These are phyloP conservation scores for Stephanocyclus meneghinianus DNA, from an alignment of 352 stramenopile genomes.

Conservation along the genomic window DNA sequence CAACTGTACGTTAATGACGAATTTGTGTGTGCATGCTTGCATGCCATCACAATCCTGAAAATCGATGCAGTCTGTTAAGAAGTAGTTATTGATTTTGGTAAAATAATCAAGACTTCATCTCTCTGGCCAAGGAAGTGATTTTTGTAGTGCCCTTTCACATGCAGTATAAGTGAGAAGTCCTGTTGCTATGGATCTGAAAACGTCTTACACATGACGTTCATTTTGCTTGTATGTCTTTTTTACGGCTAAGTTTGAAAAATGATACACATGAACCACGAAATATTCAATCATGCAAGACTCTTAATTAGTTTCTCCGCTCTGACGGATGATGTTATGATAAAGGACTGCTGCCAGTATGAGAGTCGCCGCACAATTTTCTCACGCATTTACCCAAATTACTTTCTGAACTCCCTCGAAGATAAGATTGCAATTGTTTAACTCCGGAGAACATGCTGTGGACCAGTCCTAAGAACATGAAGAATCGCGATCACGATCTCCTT, in stretches of 20 bases:
- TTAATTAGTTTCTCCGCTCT: too few species aligned
- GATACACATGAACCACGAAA: not conserved
- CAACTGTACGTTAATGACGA: constrained; percentile 27
- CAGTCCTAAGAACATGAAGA: constrained; percentile 10
- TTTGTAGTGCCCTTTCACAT: not conserved
- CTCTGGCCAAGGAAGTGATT: too few species aligned
- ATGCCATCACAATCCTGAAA: constrained; percentile 9
- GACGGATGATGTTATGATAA: too few species aligned
- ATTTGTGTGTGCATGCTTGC: constrained; percentile 7
- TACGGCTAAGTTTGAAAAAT: not conserved
- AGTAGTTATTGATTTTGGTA: not conserved
- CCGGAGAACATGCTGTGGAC: not conserved
- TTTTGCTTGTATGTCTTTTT: not conserved
- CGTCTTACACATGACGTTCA: not conserved
- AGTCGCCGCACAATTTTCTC: not conserved
- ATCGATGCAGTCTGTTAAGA: not conserved
- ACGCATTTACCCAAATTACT: too few species aligned
- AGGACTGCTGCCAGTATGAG: too few species aligned
- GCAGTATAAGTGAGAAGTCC: not conserved
- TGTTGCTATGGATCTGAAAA: not conserved
- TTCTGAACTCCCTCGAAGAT: too few species aligned
- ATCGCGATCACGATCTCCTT: constrained; percentile 12
- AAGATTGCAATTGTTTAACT: too few species aligned
- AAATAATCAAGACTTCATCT: not conserved
- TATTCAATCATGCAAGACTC: too few species aligned